These are phyloP conservation scores for Coniochaeta hoffmannii DNA, from an alignment of 2,329 filamentous ascomycete genomes.

Conservation along the genomic window DNA sequence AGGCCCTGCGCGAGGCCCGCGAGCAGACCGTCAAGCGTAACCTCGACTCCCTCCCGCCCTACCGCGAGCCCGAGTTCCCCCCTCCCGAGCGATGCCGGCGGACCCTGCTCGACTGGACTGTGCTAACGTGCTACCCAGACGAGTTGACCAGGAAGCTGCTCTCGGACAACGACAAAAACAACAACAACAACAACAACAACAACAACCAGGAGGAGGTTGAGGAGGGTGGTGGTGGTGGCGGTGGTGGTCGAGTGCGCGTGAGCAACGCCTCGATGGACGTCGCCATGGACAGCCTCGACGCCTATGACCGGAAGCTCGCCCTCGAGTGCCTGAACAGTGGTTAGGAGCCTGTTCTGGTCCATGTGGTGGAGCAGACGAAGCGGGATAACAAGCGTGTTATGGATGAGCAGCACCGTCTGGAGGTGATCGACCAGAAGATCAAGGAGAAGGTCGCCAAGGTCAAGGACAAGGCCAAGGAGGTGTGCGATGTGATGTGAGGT, in stretches of 20 bases:
- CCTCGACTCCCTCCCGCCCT: neutral
- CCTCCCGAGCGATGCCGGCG: neutral
- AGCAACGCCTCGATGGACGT: neutral
- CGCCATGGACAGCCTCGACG: neutral
- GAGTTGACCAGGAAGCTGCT: neutral
- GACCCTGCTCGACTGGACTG: neutral
- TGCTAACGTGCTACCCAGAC: constrained; percentile 3
- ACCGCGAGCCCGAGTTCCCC: neutral
- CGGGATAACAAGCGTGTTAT: neutral
- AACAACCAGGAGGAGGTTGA: no score
- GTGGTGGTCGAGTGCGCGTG: no score
- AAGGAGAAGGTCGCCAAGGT: neutral
- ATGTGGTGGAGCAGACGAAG: neutral
- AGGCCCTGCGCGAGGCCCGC: neutral
- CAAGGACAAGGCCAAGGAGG: neutral
- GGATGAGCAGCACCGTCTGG: neutral
- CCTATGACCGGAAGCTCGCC: neutral
- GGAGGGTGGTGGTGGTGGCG: no score
- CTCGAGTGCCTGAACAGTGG: neutral
- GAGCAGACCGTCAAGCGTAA: neutral
- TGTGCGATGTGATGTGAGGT: neutral
- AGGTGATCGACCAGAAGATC: neutral
- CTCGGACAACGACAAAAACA: no score
- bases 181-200: no score
- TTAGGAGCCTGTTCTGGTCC: neutral